A percentile compares a stretch with the other conserved stretches of the same genome.
phyloP scores from a whole-genome alignment of 306 rosid species.

The Lathyrus tuberosus region DNA sequence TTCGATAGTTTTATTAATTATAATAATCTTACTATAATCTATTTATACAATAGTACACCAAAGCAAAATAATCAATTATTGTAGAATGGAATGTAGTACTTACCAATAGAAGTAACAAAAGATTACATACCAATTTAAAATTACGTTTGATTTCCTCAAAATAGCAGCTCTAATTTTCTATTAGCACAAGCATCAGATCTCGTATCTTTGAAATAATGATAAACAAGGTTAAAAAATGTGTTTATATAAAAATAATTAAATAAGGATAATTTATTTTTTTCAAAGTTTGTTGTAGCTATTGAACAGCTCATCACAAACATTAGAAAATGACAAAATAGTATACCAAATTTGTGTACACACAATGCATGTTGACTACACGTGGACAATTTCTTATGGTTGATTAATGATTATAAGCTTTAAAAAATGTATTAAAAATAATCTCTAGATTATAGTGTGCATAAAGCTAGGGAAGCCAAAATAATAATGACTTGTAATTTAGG shows the following conservation, averaged over 20 bases:
- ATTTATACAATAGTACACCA: background rate
- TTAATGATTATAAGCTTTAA: slow-evolving; percentile 13
- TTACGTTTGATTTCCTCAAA: slow-evolving; percentile 34
- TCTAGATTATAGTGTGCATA: slow-evolving; percentile 23
- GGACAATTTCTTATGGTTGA: slow-evolving; percentile 36
- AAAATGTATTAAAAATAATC: slow-evolving; percentile 7
- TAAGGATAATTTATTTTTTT: slow-evolving; percentile 44
- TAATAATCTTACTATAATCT: background rate
- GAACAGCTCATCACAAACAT: slow-evolving; percentile 53
- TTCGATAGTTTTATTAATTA: background rate
- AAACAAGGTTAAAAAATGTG: slow-evolving; percentile 33
- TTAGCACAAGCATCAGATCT: slow-evolving; percentile 53
- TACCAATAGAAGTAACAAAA: slow-evolving; percentile 31
- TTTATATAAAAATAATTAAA: slow-evolving; percentile 33
- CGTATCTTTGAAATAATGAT: slow-evolving; percentile 51
- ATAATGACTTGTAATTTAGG: slow-evolving; percentile 3
- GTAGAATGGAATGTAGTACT: slow-evolving; percentile 14
- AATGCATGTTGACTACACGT: slow-evolving; percentile 45
- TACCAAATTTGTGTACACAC: slow-evolving; percentile 41
- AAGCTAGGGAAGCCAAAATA: background rate
- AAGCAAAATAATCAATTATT: background rate
- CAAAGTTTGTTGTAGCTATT: slow-evolving; percentile 61
- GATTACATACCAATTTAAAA: background rate
- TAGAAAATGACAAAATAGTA: slow-evolving; percentile 43
- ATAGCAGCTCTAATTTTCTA: slow-evolving; percentile 23